These are phyloP conservation scores for Phytomonas francai DNA, from an alignment of 208 protist genomes.

Conservation along the genomic window DNA sequence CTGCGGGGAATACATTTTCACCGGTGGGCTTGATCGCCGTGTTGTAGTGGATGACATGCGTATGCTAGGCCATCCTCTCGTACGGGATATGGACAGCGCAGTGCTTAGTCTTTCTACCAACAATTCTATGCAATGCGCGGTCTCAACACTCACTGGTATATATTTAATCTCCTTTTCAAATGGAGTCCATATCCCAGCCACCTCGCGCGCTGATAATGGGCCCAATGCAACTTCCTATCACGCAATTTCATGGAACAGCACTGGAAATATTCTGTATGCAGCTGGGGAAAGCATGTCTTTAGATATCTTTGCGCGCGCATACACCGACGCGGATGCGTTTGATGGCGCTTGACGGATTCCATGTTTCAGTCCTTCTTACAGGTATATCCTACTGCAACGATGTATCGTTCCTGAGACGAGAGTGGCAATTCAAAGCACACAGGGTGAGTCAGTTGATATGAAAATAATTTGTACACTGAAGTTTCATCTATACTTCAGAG, in stretches of 20 bases:
- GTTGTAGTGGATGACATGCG: constrained; percentile 71
- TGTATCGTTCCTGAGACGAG: background rate
- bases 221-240: constrained; percentile 55
- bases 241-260: constrained; percentile 63
- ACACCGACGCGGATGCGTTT: constrained; percentile 21
- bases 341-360: background rate
- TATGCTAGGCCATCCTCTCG: constrained; percentile 48
- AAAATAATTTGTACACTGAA: background rate
- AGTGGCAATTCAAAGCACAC: background rate
- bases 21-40: constrained; percentile 67
- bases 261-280: constrained; percentile 61
- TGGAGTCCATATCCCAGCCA: constrained; percentile 27
- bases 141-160: constrained; percentile 75
- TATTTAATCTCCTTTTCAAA: constrained; percentile 67
- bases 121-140: constrained; percentile 58
- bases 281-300: constrained; percentile 68
- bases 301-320: constrained; percentile 55
- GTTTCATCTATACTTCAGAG: background rate
- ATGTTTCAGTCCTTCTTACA: background rate
- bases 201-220: constrained; percentile 54
- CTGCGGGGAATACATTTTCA: constrained; percentile 79
- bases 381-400: background rate
- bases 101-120: constrained; percentile 67
- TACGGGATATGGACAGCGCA: constrained; percentile 72
- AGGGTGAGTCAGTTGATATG: background rate